These are phyloP conservation scores for Acanthamoeba triangularis DNA, from an alignment of 208 protist genomes.

Conservation along the genomic window DNA sequence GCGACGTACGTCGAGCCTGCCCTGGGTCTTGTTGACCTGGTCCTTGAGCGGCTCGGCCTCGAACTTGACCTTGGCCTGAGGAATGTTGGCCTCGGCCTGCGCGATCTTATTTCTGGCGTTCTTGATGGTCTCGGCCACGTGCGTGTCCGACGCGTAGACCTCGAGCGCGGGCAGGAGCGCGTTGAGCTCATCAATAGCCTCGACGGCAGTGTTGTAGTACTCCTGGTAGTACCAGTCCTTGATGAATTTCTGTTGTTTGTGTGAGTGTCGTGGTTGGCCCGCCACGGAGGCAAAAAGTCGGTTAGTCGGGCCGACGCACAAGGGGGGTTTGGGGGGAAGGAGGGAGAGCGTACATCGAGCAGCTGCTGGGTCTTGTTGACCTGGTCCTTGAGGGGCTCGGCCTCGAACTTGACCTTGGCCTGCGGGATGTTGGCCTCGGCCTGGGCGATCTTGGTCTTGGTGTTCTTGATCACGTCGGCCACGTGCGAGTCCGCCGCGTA, in stretches of 20 bases:
- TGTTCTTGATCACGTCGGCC: not conserved
- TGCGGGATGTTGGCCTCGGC: conserved; percentile 21
- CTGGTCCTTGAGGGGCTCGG: conserved; percentile 47
- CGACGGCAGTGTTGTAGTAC: conserved; percentile 64
- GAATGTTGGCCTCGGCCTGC: conserved; percentile 24
- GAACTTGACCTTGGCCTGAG: conserved; percentile 70
- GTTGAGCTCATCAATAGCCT: conserved; percentile 66
- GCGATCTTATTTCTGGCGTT: not conserved
- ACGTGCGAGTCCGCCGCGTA: conserved; percentile 29
- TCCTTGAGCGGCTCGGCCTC: conserved; percentile 61
- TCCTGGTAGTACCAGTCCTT: conserved; percentile 55
- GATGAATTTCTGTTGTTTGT: conserved; percentile 57
- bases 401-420: conserved; percentile 69
- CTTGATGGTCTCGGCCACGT: not conserved
- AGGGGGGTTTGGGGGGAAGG: not conserved
- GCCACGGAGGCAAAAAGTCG: not conserved
- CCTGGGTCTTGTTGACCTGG: not conserved
- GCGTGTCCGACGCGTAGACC: not conserved
- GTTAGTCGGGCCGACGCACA: not conserved
- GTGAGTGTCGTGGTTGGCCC: not conserved
- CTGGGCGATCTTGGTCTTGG: not conserved
- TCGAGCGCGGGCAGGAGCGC: conserved; percentile 44
- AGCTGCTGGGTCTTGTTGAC: not conserved
- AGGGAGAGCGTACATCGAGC: conserved; percentile 45
- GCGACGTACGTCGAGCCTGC: conserved; percentile 10